Evolutionary conservation across 805 yeast genomes (phyloP), one percentile per base, ranked within the genome.

Genomic region (Candida incommunis): DNA sequence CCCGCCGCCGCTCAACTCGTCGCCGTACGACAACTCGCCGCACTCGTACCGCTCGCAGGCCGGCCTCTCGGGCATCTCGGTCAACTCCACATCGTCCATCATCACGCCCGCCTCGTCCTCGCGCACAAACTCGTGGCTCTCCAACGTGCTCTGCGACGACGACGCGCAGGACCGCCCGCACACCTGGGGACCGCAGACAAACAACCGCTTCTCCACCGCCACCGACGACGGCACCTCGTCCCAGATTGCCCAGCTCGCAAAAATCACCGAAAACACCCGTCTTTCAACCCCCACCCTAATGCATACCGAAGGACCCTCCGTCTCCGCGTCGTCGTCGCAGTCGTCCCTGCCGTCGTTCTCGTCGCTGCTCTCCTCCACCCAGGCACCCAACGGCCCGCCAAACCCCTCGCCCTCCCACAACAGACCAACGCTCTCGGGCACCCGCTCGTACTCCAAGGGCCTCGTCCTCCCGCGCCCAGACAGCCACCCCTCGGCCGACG

Each of bases 121-220:
- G 5, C 44, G 46, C 24, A 52, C 57, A 18, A 49, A 45, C 40
- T 50, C 57, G 27, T 55, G 59, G 58, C 51, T 54, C 27, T 50
- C 58, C 15, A 43, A 48, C 18, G 59, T 54, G 34, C 48, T 55
- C 22, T 41, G 37, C 41, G 20, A 21, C 34, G 40, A 43, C 43
- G 22, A 43, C 3, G 56, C 44, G 23, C 58, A 55, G 31, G 56
- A 53, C 21, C 45, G 59, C 7, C 60, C 60, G 2, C 54, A 52
- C 40, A 56, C 60, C 3, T 56, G 60, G 60, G 58, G 59, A 20
- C 58, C 58, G 2, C 54, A n/a, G 46, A 51, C 31, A 46, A 47
- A 37, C 23, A 47, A 37, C 23, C 40, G 40, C 23, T 40, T 24
- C 7, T 31, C 37, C 18, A 11, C 37, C 4, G 37, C 20, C 11